A percentile compares a stretch with the other conserved stretches of the same genome.
These are phyloP conservation scores for Arthrobotrys sphaeroides DNA, from an alignment of 2,329 filamentous ascomycete genomes.

Conservation along the genomic window DNA sequence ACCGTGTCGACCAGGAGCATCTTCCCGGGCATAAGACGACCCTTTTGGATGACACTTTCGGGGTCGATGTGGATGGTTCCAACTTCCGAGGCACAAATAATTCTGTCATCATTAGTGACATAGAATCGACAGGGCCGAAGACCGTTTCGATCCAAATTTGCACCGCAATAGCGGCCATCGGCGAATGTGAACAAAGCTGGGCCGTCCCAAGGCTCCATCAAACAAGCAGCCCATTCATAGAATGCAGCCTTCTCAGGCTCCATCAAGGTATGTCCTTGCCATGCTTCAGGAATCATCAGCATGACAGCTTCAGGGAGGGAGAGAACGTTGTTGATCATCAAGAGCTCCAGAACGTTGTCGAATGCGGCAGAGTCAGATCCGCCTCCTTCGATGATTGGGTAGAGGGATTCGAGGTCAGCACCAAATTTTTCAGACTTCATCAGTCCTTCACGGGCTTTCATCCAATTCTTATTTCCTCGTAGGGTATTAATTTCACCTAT, in stretches of 20 bases:
- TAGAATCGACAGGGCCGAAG: conserved; percentile 96
- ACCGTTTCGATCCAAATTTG: conserved; percentile 94
- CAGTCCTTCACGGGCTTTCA: conserved; percentile 94
- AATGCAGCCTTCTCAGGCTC: conserved; percentile 95
- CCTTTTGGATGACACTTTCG: conserved; percentile 89
- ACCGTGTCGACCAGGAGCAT: conserved; percentile 96
- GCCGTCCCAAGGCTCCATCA: conserved; percentile 99
- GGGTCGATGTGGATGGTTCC: conserved; percentile 92
- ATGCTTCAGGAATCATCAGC: conserved; percentile 98
- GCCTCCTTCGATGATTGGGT: conserved; percentile 94
- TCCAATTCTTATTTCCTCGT: conserved; percentile 99
- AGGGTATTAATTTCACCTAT: conserved; percentile 91
- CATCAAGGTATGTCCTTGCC: conserved; percentile 92
- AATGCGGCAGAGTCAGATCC: conserved; percentile 97
- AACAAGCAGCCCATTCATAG: conserved; percentile 97
- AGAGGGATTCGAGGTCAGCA: conserved; percentile 87
- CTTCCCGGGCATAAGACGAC: conserved; percentile 88
- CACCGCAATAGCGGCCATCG: conserved; percentile 94
- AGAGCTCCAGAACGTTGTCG: conserved; percentile 92
- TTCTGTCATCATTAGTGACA: conserved; percentile 93
- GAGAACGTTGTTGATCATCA: conserved; percentile 94
- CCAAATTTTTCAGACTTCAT: conserved; percentile 93
- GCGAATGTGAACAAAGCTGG: conserved; percentile 97
- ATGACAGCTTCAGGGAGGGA: conserved; percentile 96
- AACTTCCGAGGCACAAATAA: conserved; percentile 96